Percentiles rank a stretch among this genome's conserved stretches.
Evolutionary conservation across 768 basidiomycete species (phyloP).

Genomic region (Neoboletus magnificus): DNA sequence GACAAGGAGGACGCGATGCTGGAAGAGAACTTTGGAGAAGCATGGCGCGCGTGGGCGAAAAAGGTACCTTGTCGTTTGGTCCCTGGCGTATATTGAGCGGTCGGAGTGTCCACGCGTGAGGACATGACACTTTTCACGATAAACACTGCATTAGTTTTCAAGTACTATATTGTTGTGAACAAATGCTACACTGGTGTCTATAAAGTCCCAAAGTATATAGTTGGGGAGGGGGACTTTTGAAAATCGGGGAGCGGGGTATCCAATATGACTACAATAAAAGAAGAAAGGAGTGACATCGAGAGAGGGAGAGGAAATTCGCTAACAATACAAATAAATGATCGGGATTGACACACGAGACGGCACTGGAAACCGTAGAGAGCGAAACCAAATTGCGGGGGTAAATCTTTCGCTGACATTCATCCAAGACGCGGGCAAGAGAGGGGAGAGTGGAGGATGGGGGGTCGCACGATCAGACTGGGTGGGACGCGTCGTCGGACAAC

Average conservation of each 20-base stretch:
- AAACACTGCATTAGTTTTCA: not conserved
- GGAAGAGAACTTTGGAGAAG: constrained; percentile 24
- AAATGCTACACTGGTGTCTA: constrained; percentile 27
- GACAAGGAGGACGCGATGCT: constrained; percentile 29
- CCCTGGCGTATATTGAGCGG: constrained; percentile 18
- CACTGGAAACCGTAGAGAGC: not conserved
- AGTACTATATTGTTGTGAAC: not conserved
- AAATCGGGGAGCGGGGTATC: constrained; percentile 13
- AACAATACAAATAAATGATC: constrained; percentile 28
- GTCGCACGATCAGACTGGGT: constrained; percentile 13
- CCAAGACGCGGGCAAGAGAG: not conserved
- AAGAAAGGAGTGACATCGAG: not conserved
- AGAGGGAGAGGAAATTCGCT: constrained; percentile 9
- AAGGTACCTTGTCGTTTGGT: constrained; percentile 24
- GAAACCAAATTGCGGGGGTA: not conserved
- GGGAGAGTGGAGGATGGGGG: no score
- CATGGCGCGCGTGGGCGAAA: constrained; percentile 24
- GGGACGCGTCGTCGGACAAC: constrained; percentile 14
- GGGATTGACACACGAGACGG: constrained; percentile 1
- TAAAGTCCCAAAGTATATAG: constrained; percentile 11
- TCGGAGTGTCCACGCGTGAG: not conserved
- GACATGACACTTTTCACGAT: not conserved
- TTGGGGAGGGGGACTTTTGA: not conserved
- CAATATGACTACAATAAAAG: constrained; percentile 2
- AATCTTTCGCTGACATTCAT: not conserved